phyloP scores from a whole-genome alignment of 176 grass and related monocot genomes.

The Juncus effusus region DNA sequence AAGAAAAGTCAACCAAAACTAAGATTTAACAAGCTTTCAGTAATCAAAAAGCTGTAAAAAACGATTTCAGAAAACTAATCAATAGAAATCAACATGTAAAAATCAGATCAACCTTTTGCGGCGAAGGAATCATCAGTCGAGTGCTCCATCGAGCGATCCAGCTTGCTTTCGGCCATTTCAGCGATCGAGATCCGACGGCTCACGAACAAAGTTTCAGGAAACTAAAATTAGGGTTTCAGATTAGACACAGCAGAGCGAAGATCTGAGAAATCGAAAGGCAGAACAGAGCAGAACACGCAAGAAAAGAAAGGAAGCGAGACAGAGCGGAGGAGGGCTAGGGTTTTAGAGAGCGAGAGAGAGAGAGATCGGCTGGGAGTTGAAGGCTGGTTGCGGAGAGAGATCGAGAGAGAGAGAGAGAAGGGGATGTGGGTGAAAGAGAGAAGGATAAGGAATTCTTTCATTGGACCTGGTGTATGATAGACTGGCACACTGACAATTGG shows the following conservation, averaged over 20 bases:
- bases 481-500: slow-evolving; percentile 9
- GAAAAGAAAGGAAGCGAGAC: not conserved
- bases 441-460: not conserved
- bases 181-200: slow-evolving; percentile 32
- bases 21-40: not conserved
- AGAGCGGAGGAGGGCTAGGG: slow-evolving; percentile 36
- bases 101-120: slow-evolving; percentile 58
- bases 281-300: not conserved
- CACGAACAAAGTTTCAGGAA: not conserved
- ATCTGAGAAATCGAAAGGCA: slow-evolving; percentile 1
- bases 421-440: slow-evolving; percentile 22
- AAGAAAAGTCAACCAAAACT: not conserved
- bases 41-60: not conserved
- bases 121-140: slow-evolving; percentile 21
- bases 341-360: slow-evolving; percentile 33
- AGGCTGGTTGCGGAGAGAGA: slow-evolving; percentile 17
- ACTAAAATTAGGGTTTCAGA: slow-evolving; percentile 63
- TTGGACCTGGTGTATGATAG: not conserved
- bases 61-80: slow-evolving; percentile 35
- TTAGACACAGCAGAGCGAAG: slow-evolving; percentile 1
- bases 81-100: slow-evolving; percentile 30
- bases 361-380: slow-evolving; percentile 12
- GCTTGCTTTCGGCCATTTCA: slow-evolving; percentile 67
- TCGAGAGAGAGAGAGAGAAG: slow-evolving; percentile 21
- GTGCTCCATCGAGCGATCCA: slow-evolving; percentile 64